Base-by-base conservation (phyloP, 2,329 filamentous ascomycete species). In the Samsoniella hepiali region DNA sequence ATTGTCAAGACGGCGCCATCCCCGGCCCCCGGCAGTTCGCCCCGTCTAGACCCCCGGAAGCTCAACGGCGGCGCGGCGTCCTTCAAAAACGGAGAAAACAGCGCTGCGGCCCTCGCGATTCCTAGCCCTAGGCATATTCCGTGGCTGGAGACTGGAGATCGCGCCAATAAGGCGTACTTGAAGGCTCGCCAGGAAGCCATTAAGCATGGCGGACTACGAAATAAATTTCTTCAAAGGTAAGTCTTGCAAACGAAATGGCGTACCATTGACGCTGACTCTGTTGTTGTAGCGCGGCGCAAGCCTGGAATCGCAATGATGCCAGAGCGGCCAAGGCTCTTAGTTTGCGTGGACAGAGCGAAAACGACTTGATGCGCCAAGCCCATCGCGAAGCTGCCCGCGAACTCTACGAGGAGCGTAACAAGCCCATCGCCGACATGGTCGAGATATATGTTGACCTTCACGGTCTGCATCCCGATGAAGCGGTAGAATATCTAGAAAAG, bases 231-330 rank as follows among this genome's bases (percentile, higher is more conserved):
- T 62, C 94, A 97, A 76, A 97, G 91, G 91, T 94, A 78, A 70
- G 79, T 73, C 17, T 17, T 5, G 13, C 32, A n/a, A 44, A 5
- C n/a, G 11, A 36, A 11, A n/a, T n/a, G 17, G 11, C 10, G 31
- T 32, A 5, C 7, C 2, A 15, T 49, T 53, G 17, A 31, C 45
- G 32, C 58, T 64, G 31, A 64, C 38, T 5, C 36, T 34, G 1
- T n/a, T 34, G 10, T 13, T 44, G 3, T 10, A 65, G 93, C 75
- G 95, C 95, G 68, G 94, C 94, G 9, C 94, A 98, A 82, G 95
- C 95, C 29, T 99, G 95, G 94, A 97, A 98, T 74, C 90, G 95
- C 64, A 98, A 97, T 71, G 95, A 99, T 75, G 94, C 95, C 47
- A 89, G 95, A 66, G 94, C 95, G 22, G 95, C 95, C 65, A 98